Percentiles rank a stretch among this genome's conserved stretches.
These are phyloP conservation scores for Clonostachys solani DNA, from an alignment of 2,329 filamentous ascomycete species.

Conservation along the genomic window DNA sequence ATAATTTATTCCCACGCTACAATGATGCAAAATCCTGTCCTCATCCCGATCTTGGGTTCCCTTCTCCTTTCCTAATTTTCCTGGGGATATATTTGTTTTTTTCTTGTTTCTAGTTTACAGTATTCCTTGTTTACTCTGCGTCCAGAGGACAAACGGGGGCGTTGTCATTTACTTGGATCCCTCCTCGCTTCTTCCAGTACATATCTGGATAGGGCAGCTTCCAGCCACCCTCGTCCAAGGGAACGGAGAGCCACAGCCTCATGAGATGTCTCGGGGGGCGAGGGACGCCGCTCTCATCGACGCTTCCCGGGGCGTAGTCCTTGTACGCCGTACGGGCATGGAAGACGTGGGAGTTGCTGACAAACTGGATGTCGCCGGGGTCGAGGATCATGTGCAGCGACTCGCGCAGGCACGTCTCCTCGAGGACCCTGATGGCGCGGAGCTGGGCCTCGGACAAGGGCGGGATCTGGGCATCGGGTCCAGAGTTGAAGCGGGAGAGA, in stretches of 20 bases:
- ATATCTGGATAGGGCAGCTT: slow-evolving; percentile 77
- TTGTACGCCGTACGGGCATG: slow-evolving; percentile 80
- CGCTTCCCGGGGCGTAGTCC: slow-evolving; percentile 2
- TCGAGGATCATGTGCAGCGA: slow-evolving; percentile 83
- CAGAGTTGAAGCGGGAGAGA: slow-evolving; percentile 58
- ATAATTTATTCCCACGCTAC: too few species aligned
- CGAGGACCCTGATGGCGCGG: slow-evolving; percentile 54
- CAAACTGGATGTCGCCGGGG: slow-evolving; percentile 82
- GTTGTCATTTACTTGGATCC: slow-evolving; percentile 81
- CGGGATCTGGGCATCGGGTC: slow-evolving; percentile 55
- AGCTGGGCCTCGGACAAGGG: slow-evolving; percentile 46
- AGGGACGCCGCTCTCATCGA: neutral
- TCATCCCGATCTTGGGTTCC: too few species aligned
- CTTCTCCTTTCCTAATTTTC: too few species aligned
- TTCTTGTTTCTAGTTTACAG: neutral
- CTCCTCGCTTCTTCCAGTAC: slow-evolving; percentile 80
- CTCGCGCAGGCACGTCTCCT: slow-evolving; percentile 68
- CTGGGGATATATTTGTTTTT: neutral
- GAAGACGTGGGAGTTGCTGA: slow-evolving; percentile 75
- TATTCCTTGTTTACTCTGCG: slow-evolving; percentile 54
- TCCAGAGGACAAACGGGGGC: slow-evolving; percentile 71
- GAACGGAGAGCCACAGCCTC: slow-evolving; percentile 79
- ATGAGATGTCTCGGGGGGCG: slow-evolving; percentile 64
- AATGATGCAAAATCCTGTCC: too few species aligned
- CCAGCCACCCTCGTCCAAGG: slow-evolving; percentile 82